These are phyloP conservation scores for Torrubiella hemipterigena DNA, from an alignment of 2,329 filamentous ascomycete genomes.

Conservation along the genomic window DNA sequence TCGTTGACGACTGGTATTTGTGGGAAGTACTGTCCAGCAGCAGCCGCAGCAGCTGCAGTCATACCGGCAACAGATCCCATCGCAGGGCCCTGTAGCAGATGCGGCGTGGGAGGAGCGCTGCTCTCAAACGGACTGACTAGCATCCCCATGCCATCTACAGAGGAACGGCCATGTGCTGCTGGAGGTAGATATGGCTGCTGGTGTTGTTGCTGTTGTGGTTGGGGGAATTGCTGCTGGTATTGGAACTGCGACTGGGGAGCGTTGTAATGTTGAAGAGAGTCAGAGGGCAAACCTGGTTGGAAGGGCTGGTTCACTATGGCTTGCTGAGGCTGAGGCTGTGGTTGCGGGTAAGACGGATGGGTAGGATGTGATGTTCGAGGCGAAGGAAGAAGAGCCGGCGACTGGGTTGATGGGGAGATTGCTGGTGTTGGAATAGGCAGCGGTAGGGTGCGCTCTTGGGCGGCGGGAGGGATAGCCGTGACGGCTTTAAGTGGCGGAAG, in stretches of 20 bases:
- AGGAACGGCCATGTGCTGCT: conserved; percentile 9
- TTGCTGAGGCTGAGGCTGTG: conserved; percentile 5
- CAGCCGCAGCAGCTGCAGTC: conserved; percentile 3
- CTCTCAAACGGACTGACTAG: conserved; percentile 28
- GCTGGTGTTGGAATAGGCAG: conserved; percentile 12
- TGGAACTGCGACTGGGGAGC: conserved; percentile 3
- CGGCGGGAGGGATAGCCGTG: conserved; percentile 7
- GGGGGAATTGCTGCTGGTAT: conserved; percentile 9
- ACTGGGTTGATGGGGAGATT: conserved; percentile 9
- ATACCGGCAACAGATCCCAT: too few species aligned
- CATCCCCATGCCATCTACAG: conserved; percentile 25
- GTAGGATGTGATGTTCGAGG: too few species aligned
- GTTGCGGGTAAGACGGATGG: background rate
- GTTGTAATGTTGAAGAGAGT: too few species aligned
- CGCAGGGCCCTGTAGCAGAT: too few species aligned
- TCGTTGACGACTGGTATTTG: conserved; percentile 24
- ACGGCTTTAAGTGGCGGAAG: conserved; percentile 3
- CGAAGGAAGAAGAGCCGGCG: too few species aligned
- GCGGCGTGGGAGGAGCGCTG: too few species aligned
- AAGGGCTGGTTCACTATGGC: too few species aligned
- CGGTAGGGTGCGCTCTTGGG: conserved; percentile 8
- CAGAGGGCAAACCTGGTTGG: background rate
- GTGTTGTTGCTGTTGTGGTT: conserved; percentile 1
- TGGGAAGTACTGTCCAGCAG: conserved; percentile 2
- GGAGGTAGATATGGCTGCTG: conserved; percentile 7